These are phyloP conservation scores for Collariella sp. DNA, from an alignment of 495 filamentous ascomycete genomes.

Conservation along the genomic window DNA sequence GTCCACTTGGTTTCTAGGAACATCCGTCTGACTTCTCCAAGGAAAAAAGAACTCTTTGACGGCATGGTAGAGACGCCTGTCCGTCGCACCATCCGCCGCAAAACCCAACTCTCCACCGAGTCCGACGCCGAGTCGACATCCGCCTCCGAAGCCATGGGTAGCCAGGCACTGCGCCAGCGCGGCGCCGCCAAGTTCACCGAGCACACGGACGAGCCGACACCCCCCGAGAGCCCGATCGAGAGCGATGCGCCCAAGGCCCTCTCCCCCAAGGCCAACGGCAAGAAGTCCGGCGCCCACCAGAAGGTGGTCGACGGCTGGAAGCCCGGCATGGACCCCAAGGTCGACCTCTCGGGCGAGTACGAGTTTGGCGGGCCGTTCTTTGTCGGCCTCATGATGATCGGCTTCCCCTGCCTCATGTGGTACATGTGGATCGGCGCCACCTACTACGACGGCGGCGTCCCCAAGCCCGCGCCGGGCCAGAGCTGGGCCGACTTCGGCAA, in stretches of 20 bases:
- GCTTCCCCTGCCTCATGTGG: slow-evolving; percentile 90
- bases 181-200: slow-evolving; percentile 37
- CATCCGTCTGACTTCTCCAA: slow-evolving; percentile 6
- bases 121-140: slow-evolving; percentile 39
- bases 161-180: slow-evolving; percentile 28
- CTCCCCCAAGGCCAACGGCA: slow-evolving; percentile 19
- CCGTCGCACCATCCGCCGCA: slow-evolving; percentile 34
- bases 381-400: slow-evolving; percentile 75
- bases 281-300: slow-evolving; percentile 20
- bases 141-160: slow-evolving; percentile 28
- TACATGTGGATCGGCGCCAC: slow-evolving; percentile 98
- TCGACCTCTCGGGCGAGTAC: slow-evolving; percentile 72
- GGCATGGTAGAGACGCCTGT: slow-evolving; percentile 43
- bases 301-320: slow-evolving; percentile 57
- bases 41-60: slow-evolving; percentile 46
- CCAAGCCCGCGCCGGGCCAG: slow-evolving; percentile 57
- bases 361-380: slow-evolving; percentile 85
- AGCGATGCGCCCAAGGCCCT: slow-evolving; percentile 20
- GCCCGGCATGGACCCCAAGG: slow-evolving; percentile 60
- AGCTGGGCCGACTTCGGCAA: slow-evolving; percentile 55
- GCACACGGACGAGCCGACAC: slow-evolving; percentile 33
- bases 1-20: background rate
- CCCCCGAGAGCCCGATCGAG: slow-evolving; percentile 25
- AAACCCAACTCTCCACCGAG: slow-evolving; percentile 34
- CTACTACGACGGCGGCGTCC: slow-evolving; percentile 79